Evolutionary conservation across 2,329 filamentous ascomycete genomes (phyloP), one percentile per base, ranked within the genome.

Genomic region (Apiospora saccharicola): DNA sequence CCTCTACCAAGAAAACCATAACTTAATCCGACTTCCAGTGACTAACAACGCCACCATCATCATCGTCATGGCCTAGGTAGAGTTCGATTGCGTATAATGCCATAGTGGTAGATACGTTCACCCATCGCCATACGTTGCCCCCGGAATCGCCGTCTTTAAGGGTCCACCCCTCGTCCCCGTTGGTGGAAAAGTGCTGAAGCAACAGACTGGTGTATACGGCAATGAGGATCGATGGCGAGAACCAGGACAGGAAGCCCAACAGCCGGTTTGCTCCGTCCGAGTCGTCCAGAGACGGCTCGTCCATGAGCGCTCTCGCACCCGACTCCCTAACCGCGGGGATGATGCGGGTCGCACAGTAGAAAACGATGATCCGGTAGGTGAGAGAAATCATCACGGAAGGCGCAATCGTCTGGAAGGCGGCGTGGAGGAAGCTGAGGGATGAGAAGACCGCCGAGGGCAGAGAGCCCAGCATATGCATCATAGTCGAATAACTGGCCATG

Each of bases 401-500:
- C 0, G 96, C 98, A 76, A 98, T 96, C 57, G 96, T 98, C 83
- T 96, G 94, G 80, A 98, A 93, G 30, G 96, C 96, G 14, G 96
- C 95, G 72, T 95, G 91, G 76, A 98, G 90, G 78, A 98, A 94
- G 75, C 92, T 94, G 78, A 97, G 92, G 0, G 92, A 93, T 0
- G 94, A 95, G 81, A 94, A 93, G 4, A 97, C 91, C 41, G 93
- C 95, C 3, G 90, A 92, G 3, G 94, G 96, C n/a, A 98, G 86
- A 4, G 92, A 92, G 71, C 94, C 93, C 49, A 98, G 86, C 67
- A 95, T 90, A 77, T 97, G 94, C 67, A 98, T 86, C 61, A 98
- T 86, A 0, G 96, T 98, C 37, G 95, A 96, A 83, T 98, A 98
- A 8, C 95, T 98, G 6, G 96, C 96, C 96, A 98, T 98, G 82